Percentiles rank a stretch among this genome's conserved stretches.
Evolutionary conservation across 2,329 filamentous ascomycete species (phyloP).

Genomic region (Xylariales sp.): DNA sequence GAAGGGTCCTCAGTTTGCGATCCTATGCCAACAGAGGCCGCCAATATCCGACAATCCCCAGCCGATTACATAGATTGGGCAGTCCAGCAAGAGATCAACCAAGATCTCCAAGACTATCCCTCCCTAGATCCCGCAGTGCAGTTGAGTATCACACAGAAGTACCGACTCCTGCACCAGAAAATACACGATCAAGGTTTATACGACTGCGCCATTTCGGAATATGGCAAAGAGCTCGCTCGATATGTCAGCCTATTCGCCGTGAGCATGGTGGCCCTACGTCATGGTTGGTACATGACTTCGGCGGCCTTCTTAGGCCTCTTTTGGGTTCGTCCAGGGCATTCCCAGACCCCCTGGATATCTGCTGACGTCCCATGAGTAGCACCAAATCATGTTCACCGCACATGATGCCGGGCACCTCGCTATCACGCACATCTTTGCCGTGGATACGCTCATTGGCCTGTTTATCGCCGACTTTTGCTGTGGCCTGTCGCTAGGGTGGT

Average conservation of each 20-base stretch:
- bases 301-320: constrained; percentile 70
- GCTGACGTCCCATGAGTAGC: constrained; percentile 52
- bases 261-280: constrained; percentile 60
- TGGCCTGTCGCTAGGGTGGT: constrained; percentile 75
- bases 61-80: constrained; percentile 52
- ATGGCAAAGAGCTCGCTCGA: constrained; percentile 67
- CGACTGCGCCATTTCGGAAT: constrained; percentile 67
- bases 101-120: constrained; percentile 58
- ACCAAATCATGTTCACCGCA: constrained; percentile 76
- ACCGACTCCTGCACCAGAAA: constrained; percentile 65
- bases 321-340: constrained; percentile 59
- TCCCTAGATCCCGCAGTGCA: constrained; percentile 66
- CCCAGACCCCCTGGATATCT: constrained; percentile 33
- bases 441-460: constrained; percentile 70
- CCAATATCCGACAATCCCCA: constrained; percentile 26
- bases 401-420: constrained; percentile 74
- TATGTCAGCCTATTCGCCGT: constrained; percentile 62
- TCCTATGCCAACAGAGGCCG: constrained; percentile 8
- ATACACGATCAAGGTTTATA: constrained; percentile 68
- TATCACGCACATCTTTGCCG: constrained; percentile 69
- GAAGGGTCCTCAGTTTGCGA: background rate
- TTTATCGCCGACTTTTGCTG: constrained; percentile 74
- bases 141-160: constrained; percentile 65
- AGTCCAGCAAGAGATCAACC: constrained; percentile 52
- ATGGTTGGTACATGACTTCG: constrained; percentile 67